Percentiles rank a stretch among this genome's conserved stretches.
These are phyloP conservation scores for Phytomonas serpens DNA, from an alignment of 208 protist species.

Conservation along the genomic window DNA sequence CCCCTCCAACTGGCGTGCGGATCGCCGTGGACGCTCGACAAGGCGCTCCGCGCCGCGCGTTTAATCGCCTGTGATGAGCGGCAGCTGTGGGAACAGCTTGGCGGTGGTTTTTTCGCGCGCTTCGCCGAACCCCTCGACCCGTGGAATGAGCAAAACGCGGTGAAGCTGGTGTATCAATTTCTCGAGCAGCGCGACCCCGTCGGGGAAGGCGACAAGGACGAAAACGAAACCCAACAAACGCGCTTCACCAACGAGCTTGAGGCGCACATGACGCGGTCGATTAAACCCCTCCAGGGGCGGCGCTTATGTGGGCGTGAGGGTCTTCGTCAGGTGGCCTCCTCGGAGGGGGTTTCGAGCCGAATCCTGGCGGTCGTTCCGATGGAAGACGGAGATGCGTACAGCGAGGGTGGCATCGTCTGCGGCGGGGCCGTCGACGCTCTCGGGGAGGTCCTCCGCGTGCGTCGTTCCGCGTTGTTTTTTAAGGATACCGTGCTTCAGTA, in stretches of 20 bases:
- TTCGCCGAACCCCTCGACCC: constrained; percentile 29
- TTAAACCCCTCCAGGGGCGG: constrained; percentile 26
- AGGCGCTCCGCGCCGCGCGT: constrained; percentile 33
- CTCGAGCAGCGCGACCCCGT: constrained; percentile 11
- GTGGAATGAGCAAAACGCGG: constrained; percentile 83
- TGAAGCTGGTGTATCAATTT: constrained; percentile 53
- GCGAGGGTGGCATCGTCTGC: constrained; percentile 69
- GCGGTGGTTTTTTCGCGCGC: constrained; percentile 16
- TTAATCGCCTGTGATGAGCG: constrained; percentile 60
- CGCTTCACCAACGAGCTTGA: constrained; percentile 23
- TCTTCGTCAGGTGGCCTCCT: neutral
- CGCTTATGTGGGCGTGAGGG: neutral
- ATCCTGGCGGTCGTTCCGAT: constrained; percentile 22
- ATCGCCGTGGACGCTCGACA: constrained; percentile 14
- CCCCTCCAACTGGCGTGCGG: neutral
- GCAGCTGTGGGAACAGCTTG: constrained; percentile 67
- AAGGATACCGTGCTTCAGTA: constrained; percentile 34
- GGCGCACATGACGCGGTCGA: constrained; percentile 19
- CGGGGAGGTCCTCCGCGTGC: constrained; percentile 63
- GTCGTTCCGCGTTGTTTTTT: constrained; percentile 64
- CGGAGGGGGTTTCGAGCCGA: neutral
- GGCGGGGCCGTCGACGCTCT: constrained; percentile 29
- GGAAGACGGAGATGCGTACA: constrained; percentile 23
- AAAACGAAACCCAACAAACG: neutral
- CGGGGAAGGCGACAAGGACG: neutral